These are phyloP conservation scores for Durusdinium trenchii DNA, from an alignment of 73 alveolate species.

Conservation along the genomic window DNA sequence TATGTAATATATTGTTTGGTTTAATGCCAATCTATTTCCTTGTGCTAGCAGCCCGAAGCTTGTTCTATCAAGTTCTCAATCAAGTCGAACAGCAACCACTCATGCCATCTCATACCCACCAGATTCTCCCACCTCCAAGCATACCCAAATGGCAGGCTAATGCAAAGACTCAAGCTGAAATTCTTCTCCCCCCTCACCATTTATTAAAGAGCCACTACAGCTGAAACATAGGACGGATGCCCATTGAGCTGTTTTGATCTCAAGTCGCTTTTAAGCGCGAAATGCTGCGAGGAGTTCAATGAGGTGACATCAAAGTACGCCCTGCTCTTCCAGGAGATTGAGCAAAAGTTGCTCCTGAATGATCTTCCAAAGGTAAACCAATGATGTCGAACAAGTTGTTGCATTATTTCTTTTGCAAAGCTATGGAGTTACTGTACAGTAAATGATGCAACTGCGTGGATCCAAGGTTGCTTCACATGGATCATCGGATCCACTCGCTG, in stretches of 20 bases:
- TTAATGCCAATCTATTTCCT: no score
- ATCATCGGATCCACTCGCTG: not conserved
- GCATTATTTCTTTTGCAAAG: not conserved
- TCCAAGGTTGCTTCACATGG: not conserved
- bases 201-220: not conserved
- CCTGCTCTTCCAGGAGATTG: conserved; percentile 26
- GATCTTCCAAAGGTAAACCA: not conserved
- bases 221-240: not conserved
- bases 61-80: no score
- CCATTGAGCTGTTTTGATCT: not conserved
- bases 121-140: no score
- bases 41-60: no score
- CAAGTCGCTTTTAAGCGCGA: not conserved
- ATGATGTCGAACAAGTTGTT: not conserved
- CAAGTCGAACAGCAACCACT: no score
- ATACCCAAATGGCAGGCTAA: not conserved
- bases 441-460: not conserved
- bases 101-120: no score
- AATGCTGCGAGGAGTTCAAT: not conserved
- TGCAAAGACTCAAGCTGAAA: not conserved
- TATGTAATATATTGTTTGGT: no score
- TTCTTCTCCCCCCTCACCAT: not conserved
- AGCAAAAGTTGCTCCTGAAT: conserved; percentile 4
- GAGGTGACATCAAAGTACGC: conserved; percentile 35
- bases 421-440: not conserved